Evolutionary conservation across 1,284 basidiomycete species (phyloP).

Genomic region (Leucoagaricus sp.): DNA sequence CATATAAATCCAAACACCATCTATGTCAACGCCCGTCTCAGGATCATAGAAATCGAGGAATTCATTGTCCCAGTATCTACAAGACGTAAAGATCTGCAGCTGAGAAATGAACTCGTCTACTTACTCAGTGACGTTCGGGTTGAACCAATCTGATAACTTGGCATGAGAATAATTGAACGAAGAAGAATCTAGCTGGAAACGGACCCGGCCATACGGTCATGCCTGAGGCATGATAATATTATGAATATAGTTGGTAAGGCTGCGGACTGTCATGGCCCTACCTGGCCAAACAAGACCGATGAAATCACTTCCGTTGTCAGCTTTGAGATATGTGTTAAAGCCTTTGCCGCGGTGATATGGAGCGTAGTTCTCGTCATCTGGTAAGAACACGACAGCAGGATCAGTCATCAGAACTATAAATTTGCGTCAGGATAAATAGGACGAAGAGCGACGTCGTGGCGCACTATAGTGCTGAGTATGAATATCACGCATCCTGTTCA

Average conservation of each 20-base stretch:
- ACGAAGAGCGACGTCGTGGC: slow-evolving; percentile 19
- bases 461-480: slow-evolving; percentile 61
- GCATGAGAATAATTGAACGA: neutral
- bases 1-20: slow-evolving; percentile 76
- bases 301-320: slow-evolving; percentile 58
- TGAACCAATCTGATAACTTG: slow-evolving; percentile 61
- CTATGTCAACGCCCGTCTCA: slow-evolving; percentile 59
- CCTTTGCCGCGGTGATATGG: slow-evolving; percentile 58
- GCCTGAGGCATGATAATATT: slow-evolving; percentile 30
- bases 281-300: slow-evolving; percentile 75
- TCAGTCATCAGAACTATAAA: slow-evolving; percentile 72
- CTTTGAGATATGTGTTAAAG: slow-evolving; percentile 63
- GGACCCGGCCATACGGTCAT: slow-evolving; percentile 64
- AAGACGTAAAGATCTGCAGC: neutral
- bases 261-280: slow-evolving; percentile 20
- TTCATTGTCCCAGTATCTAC: slow-evolving; percentile 65
- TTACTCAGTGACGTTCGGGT: slow-evolving; percentile 49
- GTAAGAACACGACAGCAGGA: slow-evolving; percentile 62
- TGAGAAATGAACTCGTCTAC: slow-evolving; percentile 19
- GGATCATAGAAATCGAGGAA: slow-evolving; percentile 62
- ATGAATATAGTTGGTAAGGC: neutral
- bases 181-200: too few relatives aligned
- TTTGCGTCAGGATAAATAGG: neutral
- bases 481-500: slow-evolving; percentile 63
- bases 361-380: slow-evolving; percentile 38